Base-by-base conservation (phyloP, 2,329 filamentous ascomycete species). In the Colletotrichum limetticola region DNA sequence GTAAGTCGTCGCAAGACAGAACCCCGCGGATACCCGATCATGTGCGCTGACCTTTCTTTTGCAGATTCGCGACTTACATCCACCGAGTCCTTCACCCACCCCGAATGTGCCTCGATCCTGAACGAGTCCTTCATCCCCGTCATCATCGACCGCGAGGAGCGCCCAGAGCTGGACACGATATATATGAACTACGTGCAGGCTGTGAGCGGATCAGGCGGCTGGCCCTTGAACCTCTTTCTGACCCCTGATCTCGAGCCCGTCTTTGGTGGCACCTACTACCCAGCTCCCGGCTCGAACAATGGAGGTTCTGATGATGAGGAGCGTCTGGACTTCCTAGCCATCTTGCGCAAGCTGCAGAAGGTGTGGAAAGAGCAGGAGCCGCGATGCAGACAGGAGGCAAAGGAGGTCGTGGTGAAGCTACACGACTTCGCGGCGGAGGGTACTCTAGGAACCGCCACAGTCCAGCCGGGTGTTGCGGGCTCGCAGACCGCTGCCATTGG, bases 131-230 rank as follows among this genome's bases (percentile, higher is more conserved):
- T 98, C 82, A 91, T 99, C 57, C 96, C 97, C 4, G 91, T 98
- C 81, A 93, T 98, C 78, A 90, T 98, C 78, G 97, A 99, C 82
- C 91, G 95, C 73, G 97, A 99, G 83, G 95, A 98, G 83, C 91
- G 96, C 30, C 96, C 96, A 9, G 95, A 98, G 80, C 91, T 98
- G 75, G 97, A 99, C 80, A 92, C 94, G 74, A 95, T 98, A 76
- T 98, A 98, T 82, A 98, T 98, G 95, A 98, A 98, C 85, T 99
- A 98, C 82, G 93, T 98, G 53, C 95, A 98, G 81, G 96, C 96
- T 1, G 96, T 97, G 12, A 97, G 93, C 71, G 95, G 94, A 24
- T 92, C 91, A 1, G 96, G 95, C 11, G 97, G 97, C 52, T 98
- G 97, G 95, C 97, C 97, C 1, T 85, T 98, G 74, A 98, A 98